Evolutionary conservation across 495 filamentous ascomycete species (phyloP), one percentile per base, ranked within the genome.

Genomic region (Lophiostoma macrostomum): DNA sequence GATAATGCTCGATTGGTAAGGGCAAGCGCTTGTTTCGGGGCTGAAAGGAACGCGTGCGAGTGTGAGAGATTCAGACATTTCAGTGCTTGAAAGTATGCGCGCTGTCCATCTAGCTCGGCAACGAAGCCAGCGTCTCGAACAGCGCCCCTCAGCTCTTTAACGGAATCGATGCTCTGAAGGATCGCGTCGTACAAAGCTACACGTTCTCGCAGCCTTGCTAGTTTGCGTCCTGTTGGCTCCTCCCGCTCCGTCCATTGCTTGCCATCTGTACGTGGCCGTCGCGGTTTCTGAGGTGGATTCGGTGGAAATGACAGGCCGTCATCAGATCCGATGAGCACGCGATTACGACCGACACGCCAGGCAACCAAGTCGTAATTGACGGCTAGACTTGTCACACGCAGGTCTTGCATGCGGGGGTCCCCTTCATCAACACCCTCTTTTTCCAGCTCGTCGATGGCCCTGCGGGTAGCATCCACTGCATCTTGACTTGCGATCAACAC

Each of bases 101-200:
- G 76, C 60, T 91, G 91, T 2, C 82, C 80, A 40, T 88, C 80
- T 1, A 99, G 72, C 61, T 93, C 88, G 12, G 75, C 70, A 3
- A 89, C 72, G 57, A 99, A 85, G 13, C 70, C 70, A 34, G 83
- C 76, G 64, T 99, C 94, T 19, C 88, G 85, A n/a, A 87, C 90
- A 20, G 96, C 84, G 66, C 94, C 94, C 0, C 90, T 86, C 10
- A 99, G 76, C 47, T 93, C 87, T 56, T 87, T 86, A 58, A 96
- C 82, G 18, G 91, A 90, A 42, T 97, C 88, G 50, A 99, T 71
- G 69, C 88, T 95, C 70, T 89, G 85, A 11, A 99, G 68, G 4
- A 84, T 95, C 20, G 88, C 87, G 63, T 97, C 90, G 66, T 96
- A 97, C n/a, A 97, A 75, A 1, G 88, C 90, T 11, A 90, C 85